Evolutionary conservation across 2,329 filamentous ascomycete genomes (phyloP).

Genomic region (Ophiocordyceps camponoti-leonardi): DNA sequence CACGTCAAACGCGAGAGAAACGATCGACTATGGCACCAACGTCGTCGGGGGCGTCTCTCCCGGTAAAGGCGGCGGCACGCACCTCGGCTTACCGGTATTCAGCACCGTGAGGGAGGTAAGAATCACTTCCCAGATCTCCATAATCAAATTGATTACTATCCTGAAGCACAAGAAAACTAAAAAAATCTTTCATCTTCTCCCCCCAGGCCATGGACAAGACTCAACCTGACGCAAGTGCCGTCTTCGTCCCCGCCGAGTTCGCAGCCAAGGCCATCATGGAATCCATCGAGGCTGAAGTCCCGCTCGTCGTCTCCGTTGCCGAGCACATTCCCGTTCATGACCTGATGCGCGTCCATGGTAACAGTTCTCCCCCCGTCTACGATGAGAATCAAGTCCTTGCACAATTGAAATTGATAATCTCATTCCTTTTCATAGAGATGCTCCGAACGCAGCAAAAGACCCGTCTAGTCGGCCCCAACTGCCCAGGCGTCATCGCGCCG

Average conservation of each 20-base stretch:
- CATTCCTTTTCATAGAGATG: conserved; percentile 24
- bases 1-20: conserved; percentile 19
- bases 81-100: conserved; percentile 19
- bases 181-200: no score
- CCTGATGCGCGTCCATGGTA: conserved; percentile 44
- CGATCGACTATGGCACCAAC: conserved; percentile 19
- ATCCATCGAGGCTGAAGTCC: conserved; percentile 61
- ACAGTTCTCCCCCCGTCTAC: no score
- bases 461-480: conserved; percentile 64
- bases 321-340: conserved; percentile 69
- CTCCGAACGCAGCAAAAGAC: conserved; percentile 55
- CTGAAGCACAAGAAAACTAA: no score
- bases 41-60: conserved; percentile 21
- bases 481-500: conserved; percentile 63
- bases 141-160: not conserved
- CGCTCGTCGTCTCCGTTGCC: conserved; percentile 61
- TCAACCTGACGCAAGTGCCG: conserved; percentile 48
- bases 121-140: not conserved
- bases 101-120: conserved; percentile 14
- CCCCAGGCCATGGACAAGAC: conserved; percentile 15
- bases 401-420: no score
- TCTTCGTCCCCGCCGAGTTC: conserved; percentile 54
- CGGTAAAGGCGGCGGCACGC: conserved; percentile 14
- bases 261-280: conserved; percentile 55
- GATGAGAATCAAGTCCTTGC: no score